Conservation (phyloP, 2,329 filamentous ascomycete genomes). For the Nannizziopsis barbatae region DNA sequence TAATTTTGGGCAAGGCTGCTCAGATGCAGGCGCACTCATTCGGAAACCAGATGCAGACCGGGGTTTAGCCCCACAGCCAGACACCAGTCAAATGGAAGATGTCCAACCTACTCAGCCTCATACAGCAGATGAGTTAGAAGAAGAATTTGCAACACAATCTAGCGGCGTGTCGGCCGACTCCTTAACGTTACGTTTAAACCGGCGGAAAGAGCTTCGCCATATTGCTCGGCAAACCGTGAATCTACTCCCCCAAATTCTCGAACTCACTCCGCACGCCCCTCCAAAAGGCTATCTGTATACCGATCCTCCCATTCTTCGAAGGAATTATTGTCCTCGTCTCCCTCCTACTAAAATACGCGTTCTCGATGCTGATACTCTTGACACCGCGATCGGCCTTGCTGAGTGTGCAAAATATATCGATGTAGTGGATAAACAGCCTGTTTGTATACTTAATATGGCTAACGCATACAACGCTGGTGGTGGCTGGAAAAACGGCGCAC, state of each 20-base stretch:
- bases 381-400: slow-evolving; percentile 41
- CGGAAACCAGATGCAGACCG: background rate
- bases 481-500: slow-evolving; percentile 50
- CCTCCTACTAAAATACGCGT: slow-evolving; percentile 37
- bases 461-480: slow-evolving; percentile 49
- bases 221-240: slow-evolving; percentile 40
- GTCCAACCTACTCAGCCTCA: slow-evolving; percentile 7
- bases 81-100: slow-evolving; percentile 13
- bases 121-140: background rate
- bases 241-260: slow-evolving; percentile 40
- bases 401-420: slow-evolving; percentile 17
- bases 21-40: slow-evolving; percentile 2
- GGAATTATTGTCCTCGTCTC: slow-evolving; percentile 35
- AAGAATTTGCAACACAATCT: background rate
- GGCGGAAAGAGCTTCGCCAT: slow-evolving; percentile 26
- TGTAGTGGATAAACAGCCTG: slow-evolving; percentile 26
- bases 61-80: background rate
- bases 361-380: slow-evolving; percentile 47
- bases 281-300: slow-evolving; percentile 32
- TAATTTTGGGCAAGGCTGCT: slow-evolving; percentile 14
- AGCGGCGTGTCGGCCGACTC: background rate
- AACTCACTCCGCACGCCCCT: slow-evolving; percentile 34
- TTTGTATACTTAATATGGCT: slow-evolving; percentile 58
- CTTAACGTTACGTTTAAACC: background rate
- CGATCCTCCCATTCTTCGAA: slow-evolving; percentile 32